phyloP scores from a whole-genome alignment of 345 rosid genomes.

The Geranium brycei region DNA sequence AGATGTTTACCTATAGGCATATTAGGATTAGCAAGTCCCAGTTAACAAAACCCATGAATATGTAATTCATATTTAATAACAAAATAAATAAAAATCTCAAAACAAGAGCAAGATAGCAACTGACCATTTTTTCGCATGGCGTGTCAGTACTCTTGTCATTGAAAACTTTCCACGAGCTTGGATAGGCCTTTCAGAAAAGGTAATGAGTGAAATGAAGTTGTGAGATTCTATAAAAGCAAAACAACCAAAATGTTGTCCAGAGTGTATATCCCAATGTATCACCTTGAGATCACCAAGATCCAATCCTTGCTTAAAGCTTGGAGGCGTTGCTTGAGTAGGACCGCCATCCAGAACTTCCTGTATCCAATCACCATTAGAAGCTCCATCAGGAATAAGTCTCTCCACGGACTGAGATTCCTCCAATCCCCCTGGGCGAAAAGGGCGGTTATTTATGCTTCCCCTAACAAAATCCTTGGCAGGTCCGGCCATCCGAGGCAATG shows the following conservation, averaged over 20 bases:
- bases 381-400: constrained; percentile 63
- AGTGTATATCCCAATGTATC: constrained; percentile 8
- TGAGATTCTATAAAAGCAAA: neutral
- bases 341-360: constrained; percentile 60
- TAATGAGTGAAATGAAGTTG: constrained; percentile 3
- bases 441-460: constrained; percentile 85
- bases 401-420: constrained; percentile 51
- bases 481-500: constrained; percentile 46
- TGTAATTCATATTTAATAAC: neutral
- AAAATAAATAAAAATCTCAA: neutral
- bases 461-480: constrained; percentile 67
- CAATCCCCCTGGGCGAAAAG: constrained; percentile 92
- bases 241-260: neutral
- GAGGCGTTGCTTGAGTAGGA: constrained; percentile 57
- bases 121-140: constrained; percentile 52
- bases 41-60: too few species aligned
- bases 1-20: too few species aligned
- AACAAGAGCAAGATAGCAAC: constrained; percentile 17
- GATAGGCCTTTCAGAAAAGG: constrained; percentile 40
- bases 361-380: constrained; percentile 69
- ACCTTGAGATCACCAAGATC: constrained; percentile 83
- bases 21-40: too few species aligned
- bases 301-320: constrained; percentile 69
- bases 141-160: constrained; percentile 37
- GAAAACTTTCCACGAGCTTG: constrained; percentile 57